Percentiles rank a stretch among this genome's conserved stretches.
These are phyloP conservation scores for Gyromitra esculenta DNA, from an alignment of 2,329 filamentous ascomycete species.

Conservation along the genomic window DNA sequence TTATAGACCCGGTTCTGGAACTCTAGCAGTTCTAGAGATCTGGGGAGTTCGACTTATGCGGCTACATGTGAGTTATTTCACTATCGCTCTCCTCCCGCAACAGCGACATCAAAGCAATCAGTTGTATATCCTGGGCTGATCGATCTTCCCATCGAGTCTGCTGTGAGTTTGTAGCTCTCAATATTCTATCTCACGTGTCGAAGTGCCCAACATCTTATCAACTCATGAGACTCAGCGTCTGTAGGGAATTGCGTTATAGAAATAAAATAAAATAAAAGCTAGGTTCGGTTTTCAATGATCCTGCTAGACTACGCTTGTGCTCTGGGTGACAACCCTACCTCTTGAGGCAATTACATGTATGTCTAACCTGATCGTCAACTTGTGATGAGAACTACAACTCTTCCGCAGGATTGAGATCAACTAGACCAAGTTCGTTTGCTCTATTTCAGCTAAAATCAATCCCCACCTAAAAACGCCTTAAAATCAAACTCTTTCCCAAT, in stretches of 20 bases:
- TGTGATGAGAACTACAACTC: constrained; percentile 5
- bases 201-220: not conserved
- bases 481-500: not conserved
- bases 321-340: not conserved
- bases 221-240: not conserved
- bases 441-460: not conserved
- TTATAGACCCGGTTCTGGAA: constrained; percentile 21
- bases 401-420: not conserved
- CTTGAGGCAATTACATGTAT: not conserved
- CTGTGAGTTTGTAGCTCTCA: constrained; percentile 6
- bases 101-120: constrained; percentile 1
- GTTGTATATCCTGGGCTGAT: not conserved
- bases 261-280: not conserved
- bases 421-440: not conserved
- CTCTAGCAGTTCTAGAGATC: constrained; percentile 5
- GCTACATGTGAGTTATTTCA: not conserved
- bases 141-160: constrained; percentile 14
- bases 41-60: constrained; percentile 13
- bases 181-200: constrained; percentile 14
- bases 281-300: not conserved
- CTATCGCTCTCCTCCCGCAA: not conserved
- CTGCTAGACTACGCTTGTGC: not conserved
- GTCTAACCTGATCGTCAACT: not conserved
- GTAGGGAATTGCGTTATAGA: not conserved
- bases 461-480: not conserved